These are phyloP conservation scores for Excoecaria agallocha DNA, from an alignment of 345 rosid species.

Conservation along the genomic window DNA sequence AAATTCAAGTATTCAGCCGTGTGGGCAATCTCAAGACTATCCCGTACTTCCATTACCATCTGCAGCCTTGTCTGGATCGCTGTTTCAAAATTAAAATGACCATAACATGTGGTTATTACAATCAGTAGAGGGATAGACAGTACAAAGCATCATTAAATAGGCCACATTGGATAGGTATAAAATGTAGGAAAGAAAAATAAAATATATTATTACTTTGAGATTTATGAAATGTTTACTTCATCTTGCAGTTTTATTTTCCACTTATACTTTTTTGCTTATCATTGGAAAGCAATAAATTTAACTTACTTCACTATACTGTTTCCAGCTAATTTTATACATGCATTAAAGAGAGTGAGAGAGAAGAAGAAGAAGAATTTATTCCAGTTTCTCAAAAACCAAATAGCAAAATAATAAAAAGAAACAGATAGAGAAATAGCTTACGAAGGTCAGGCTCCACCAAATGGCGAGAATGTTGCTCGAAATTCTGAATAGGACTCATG, in stretches of 20 bases:
- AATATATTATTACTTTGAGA: background rate
- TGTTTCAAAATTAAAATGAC: conserved; percentile 33
- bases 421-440: conserved; percentile 25
- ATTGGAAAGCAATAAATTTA: too few relatives aligned
- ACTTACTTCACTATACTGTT: background rate
- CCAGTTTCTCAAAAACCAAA: background rate
- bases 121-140: background rate
- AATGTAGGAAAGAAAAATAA: background rate
- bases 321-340: too few relatives aligned
- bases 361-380: too few relatives aligned
- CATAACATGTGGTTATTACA: background rate
- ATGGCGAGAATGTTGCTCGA: conserved; percentile 90
- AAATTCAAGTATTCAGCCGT: conserved; percentile 95
- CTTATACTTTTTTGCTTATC: background rate
- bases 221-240: background rate
- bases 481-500: conserved; percentile 96
- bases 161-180: background rate
- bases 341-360: too few relatives aligned
- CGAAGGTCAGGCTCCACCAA: conserved; percentile 78
- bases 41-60: conserved; percentile 95
- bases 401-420: background rate
- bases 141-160: background rate
- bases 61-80: conserved; percentile 74
- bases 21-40: conserved; percentile 96
- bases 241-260: background rate